These are phyloP conservation scores for Lactarius hatsudake DNA, from an alignment of 768 basidiomycete species.

Conservation along the genomic window DNA sequence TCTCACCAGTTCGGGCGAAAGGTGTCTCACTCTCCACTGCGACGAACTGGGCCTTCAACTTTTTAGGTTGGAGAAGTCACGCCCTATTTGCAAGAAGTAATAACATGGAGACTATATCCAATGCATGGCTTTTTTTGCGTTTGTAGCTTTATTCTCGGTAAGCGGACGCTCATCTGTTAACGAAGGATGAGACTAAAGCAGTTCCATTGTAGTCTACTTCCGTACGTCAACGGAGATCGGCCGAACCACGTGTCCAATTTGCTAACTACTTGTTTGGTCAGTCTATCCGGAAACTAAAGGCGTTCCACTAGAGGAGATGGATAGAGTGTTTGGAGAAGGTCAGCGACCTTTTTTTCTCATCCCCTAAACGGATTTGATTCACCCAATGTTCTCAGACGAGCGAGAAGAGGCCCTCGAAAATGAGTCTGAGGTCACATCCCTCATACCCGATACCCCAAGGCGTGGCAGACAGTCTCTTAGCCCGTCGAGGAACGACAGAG, in stretches of 20 bases:
- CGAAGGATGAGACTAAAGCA: constrained; percentile 11
- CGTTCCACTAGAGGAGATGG: constrained; percentile 88
- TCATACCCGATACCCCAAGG: constrained; percentile 43
- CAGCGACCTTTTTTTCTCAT: constrained; percentile 13
- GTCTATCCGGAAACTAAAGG: constrained; percentile 88
- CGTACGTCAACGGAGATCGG: constrained; percentile 37
- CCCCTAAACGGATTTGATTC: not conserved
- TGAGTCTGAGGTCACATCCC: constrained; percentile 59
- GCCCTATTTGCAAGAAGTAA: constrained; percentile 80
- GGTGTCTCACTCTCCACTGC: constrained; percentile 95
- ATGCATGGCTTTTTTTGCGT: constrained; percentile 95
- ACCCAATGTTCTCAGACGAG: constrained; percentile 35
- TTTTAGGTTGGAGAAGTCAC: constrained; percentile 85
- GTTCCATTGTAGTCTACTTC: constrained; percentile 60
- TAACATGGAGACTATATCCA: constrained; percentile 89
- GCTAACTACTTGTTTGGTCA: constrained; percentile 31
- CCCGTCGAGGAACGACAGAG: constrained; percentile 30
- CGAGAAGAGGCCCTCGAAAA: constrained; percentile 63
- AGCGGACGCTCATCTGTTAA: constrained; percentile 28
- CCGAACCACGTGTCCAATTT: not conserved
- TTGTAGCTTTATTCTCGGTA: constrained; percentile 79
- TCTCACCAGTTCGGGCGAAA: constrained; percentile 82
- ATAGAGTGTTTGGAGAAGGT: constrained; percentile 88
- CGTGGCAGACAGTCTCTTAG: constrained; percentile 39
- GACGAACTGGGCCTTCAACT: constrained; percentile 84